Evolutionary conservation across 2,329 filamentous ascomycete species (phyloP).

Genomic region (Alternaria ethzedia): DNA sequence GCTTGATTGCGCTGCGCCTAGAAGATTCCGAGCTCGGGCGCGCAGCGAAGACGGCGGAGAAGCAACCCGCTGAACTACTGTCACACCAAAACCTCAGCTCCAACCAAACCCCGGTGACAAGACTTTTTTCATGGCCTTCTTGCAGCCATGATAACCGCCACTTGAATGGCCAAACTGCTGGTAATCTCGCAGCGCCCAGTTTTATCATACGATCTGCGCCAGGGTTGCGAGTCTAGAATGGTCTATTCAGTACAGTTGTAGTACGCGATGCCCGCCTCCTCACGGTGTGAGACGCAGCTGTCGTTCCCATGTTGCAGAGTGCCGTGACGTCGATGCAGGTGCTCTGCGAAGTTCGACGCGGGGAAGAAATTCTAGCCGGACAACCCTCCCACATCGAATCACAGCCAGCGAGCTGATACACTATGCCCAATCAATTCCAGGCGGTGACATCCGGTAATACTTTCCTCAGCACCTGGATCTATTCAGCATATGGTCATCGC

Average conservation of each 20-base stretch:
- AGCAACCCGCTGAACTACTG: not conserved
- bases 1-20: conserved; percentile 5
- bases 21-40: conserved; percentile 5
- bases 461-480: not conserved
- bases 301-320: conserved; percentile 5
- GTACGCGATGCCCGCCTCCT: not conserved
- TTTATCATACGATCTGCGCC: not conserved
- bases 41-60: not conserved
- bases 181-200: not conserved
- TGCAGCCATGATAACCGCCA: conserved; percentile 1
- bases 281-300: conserved; percentile 1
- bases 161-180: not conserved
- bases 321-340: not conserved
- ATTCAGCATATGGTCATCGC: not conserved
- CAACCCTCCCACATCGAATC: not conserved
- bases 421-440: not conserved
- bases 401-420: not conserved
- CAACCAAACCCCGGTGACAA: not conserved
- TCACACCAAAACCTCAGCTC: conserved; percentile 1
- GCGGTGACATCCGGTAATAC: not conserved
- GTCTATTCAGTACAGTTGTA: not conserved
- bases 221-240: not conserved
- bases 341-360: not conserved
- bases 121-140: not conserved
- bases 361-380: not conserved